A percentile compares a stretch with the other conserved stretches of the same genome.
Evolutionary conservation across 2,329 filamentous ascomycete species (phyloP).

Genomic region (Albifimbria verrucaria): DNA sequence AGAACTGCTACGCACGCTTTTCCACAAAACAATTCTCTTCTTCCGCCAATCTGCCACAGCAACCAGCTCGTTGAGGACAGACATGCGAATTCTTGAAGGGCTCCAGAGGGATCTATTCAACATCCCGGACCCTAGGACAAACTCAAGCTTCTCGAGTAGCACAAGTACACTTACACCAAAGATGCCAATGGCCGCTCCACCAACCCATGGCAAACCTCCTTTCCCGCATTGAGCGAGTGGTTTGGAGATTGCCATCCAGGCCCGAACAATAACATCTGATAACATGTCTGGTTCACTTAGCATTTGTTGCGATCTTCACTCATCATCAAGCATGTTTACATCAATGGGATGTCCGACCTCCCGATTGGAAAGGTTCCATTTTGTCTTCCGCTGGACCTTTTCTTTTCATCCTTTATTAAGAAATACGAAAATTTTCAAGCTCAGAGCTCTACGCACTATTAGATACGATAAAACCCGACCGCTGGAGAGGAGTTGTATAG

Average conservation of each 20-base stretch:
- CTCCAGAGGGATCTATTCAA: constrained; percentile 45
- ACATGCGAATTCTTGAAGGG: constrained; percentile 69
- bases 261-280: too few relatives aligned
- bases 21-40: constrained; percentile 73
- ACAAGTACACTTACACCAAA: constrained; percentile 17
- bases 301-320: too few relatives aligned
- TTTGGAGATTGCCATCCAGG: too few relatives aligned
- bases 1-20: constrained; percentile 55
- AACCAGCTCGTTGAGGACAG: constrained; percentile 70
- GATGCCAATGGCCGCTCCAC: constrained; percentile 10
- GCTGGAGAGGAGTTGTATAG: background rate
- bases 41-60: constrained; percentile 67
- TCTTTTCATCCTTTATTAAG: too few relatives aligned
- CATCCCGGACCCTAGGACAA: constrained; percentile 21
- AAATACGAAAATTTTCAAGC: too few relatives aligned
- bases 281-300: too few relatives aligned
- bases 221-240: constrained; percentile 16
- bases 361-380: too few relatives aligned
- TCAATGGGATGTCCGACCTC: too few relatives aligned
- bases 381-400: too few relatives aligned
- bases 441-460: background rate
- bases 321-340: too few relatives aligned
- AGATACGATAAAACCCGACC: background rate
- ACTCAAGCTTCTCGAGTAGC: constrained; percentile 42
- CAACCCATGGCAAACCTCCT: constrained; percentile 10